Evolutionary conservation across 257 asterid species (phyloP), one percentile per base, ranked within the genome.

Genomic region (Solanum microdontum): DNA sequence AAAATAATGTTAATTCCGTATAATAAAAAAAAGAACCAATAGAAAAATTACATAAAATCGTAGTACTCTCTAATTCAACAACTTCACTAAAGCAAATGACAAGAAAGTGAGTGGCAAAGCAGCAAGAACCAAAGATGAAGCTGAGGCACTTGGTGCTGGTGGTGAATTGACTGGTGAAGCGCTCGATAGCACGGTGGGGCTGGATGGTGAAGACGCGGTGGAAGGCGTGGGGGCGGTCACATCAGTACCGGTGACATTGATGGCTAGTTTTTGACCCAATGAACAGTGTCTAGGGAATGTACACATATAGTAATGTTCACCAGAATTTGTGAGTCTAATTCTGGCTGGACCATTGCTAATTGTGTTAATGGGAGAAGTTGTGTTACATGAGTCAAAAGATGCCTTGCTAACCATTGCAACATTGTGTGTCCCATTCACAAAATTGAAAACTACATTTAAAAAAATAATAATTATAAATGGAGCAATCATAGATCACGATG

Each of bases 271-370:
- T 84, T 94, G 95, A 33, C 98, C 98, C 0, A 73, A 33, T 45
- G 93, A 79, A 87, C 98, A 96, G 89, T 96, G 98, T 19, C 40
- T 86, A 14, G 91, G 75, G 87, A 93, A 60, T 34, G 95, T 92
- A 90, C 98, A 94, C n/a, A 91, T 89, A 86, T 92, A 96, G 92
- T 86, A 92, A 76, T 96, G 95, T 76, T 94, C 93, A 60, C 98
- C 98, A 55, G 93, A 37, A 24, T 89, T 84, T 19, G 90, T 86
- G 70, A 96, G 95, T 58, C 89, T 72, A 84, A 94, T 89, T 86
- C 94, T 94, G 45, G 96, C 96, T 23, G 98, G 98, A 60, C 91
- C 77, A 36, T 82, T 89, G 88, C 68, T 88, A 40, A 58, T 88
- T n/a, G 92, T 87, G 76, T 55, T 21, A 19, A 87, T 68, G 28